Evolutionary conservation across 306 rosid genomes (phyloP), one percentile per base, ranked within the genome.

Genomic region (Hippophae tibetana): DNA sequence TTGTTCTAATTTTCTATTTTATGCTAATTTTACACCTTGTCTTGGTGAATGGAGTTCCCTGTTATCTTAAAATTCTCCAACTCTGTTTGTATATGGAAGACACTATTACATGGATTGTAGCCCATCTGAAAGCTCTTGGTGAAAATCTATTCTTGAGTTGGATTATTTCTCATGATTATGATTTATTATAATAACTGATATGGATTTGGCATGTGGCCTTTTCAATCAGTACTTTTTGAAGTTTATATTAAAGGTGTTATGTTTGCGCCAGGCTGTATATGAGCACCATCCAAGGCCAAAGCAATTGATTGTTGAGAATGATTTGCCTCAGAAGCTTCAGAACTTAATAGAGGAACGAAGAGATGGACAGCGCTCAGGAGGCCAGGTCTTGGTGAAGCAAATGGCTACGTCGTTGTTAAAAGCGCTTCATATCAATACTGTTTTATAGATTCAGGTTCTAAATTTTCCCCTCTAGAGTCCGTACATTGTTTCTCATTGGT

Each of bases 201-300:
- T 13, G 13, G 50, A 7, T 46, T 0, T 46, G n/a, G 13, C 13
- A 18, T 18, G 23, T 18, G 23, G 23, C 23, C 23, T 13, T 46
- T 46, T 46, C 3, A 9, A 13, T 46, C 38, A 2, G 5, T 31
- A 31, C 38, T 31, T 31, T 18, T 31, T 31, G 38, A 31, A 31
- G 38, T 31, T 31, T 31, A 4, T 31, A 31, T 18, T 18, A 18
- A 18, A 18, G 23, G 23, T 18, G 23, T 18, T 18, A 18, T 18
- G 23, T 18, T 62, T 57, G 43, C 49, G 59, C 76, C 80, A 93
- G 97, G 97, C 99, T 72, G 95, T 93, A 61, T 93, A 86, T 51
- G 99, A 93, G 80, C 99, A 86, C 69, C 99, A 93, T 61, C 99
- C 99, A 1, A 86, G 95, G 72, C 99, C 99, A 8, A 93, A 93